Base-by-base conservation (phyloP, 805 yeast genomes). In the Starmerella kuoi region DNA sequence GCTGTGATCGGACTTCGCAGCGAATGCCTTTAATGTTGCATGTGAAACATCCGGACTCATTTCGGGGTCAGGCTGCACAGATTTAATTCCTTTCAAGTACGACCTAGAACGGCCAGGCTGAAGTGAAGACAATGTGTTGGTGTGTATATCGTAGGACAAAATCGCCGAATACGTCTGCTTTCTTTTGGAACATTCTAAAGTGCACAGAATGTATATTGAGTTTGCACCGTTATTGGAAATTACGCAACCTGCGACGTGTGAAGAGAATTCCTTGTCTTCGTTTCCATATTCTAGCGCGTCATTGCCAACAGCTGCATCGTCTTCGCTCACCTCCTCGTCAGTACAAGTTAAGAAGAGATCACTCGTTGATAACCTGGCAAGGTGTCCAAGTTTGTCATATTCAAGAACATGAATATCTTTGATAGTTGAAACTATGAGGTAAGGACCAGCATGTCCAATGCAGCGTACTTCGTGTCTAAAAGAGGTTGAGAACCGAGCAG, bases 351-450 rank as follows among this genome's bases (percentile, higher is more conserved):
- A n/a, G n/a, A n/a, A n/a, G 23, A 32, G 6, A 17, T 25, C 12
- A 14, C 28, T 25, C 14, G 14, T 25, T 9, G 28, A 25, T 25
- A 25, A 11, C 28, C 12, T 11, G 28, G 28, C 28, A 14, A 25
- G 14, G 28, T 25, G 28, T 14, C 14, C 22, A 23, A 40, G 30
- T 9, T 15, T 7, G 1, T 6, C 24, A 5, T 28, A 18, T 9
- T 20, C 28, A 4, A 40, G 5, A 6, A 40, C 21, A n/a, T 15
- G 18, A 1, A 40, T 14, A 3, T 23, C 17, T 8, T 11, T 25
- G 19, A 15, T 22, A 1, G 33, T 40, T 5, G 44, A 20, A 7
- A 40, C 35, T 5, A 40, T 27, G 21, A 40, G 26, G 21, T 8
- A 35, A 18, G 22, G 20, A 2, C 26, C 31, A 9, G 18, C 38